A percentile compares a stretch with the other conserved stretches of the same genome.
phyloP scores from a whole-genome alignment of 2,329 filamentous ascomycete species.

The Aspergillus pseudonomiae region DNA sequence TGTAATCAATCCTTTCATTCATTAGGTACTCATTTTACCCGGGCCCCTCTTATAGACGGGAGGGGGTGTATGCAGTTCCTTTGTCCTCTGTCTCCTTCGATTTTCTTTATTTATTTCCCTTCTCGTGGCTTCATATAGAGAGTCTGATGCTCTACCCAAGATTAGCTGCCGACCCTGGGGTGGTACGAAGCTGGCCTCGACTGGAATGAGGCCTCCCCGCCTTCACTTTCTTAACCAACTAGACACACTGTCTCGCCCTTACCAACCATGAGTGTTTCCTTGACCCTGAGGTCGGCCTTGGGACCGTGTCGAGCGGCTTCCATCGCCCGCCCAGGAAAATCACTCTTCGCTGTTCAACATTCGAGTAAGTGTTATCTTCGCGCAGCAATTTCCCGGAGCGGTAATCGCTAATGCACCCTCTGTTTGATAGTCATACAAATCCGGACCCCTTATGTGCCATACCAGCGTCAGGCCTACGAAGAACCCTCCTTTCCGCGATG shows the following conservation, averaged over 20 bases:
- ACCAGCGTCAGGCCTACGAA: conserved; percentile 11
- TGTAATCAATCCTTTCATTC: neutral
- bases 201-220: neutral
- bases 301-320: conserved; percentile 29
- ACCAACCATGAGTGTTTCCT: conserved; percentile 29
- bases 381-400: neutral
- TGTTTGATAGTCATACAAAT: conserved; percentile 20
- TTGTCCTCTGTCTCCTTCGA: neutral
- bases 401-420: conserved; percentile 9
- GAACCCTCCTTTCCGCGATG: conserved; percentile 16
- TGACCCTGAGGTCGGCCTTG: conserved; percentile 31
- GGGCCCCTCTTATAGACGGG: conserved; percentile 1
- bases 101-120: neutral
- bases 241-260: neutral
- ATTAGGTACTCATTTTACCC: neutral
- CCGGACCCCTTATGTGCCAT: conserved; percentile 17
- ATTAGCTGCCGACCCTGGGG: neutral
- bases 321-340: conserved; percentile 26
- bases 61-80: neutral
- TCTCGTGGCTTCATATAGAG: neutral
- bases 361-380: conserved; percentile 25
- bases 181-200: neutral
- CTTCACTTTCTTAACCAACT: neutral
- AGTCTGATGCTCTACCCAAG: neutral
- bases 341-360: conserved; percentile 19